Evolutionary conservation across 805 yeast species (phyloP).

Genomic region (Candida montana): DNA sequence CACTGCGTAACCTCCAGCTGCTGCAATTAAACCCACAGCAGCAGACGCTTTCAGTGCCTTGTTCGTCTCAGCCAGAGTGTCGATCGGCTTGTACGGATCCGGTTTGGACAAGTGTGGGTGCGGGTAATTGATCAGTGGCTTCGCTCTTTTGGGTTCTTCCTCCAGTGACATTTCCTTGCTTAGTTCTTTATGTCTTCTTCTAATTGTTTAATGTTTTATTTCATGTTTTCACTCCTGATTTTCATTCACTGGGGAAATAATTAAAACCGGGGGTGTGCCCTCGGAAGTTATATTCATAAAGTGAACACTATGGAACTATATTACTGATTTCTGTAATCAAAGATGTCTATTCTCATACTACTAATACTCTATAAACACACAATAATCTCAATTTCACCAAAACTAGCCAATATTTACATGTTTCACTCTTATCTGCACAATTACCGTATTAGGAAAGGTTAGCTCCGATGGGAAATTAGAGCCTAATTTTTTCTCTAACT

Average conservation of each 20-base stretch:
- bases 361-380: no score
- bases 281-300: no score
- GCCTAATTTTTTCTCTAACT: no score
- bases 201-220: no score
- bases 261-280: no score
- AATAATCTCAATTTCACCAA: no score
- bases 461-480: background rate
- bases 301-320: no score
- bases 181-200: background rate
- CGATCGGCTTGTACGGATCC: conserved; percentile 49
- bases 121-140: conserved; percentile 18
- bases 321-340: no score
- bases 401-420: no score
- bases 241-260: no score
- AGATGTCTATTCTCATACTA: no score
- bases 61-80: conserved; percentile 46
- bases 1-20: conserved; percentile 39
- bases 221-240: no score
- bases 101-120: conserved; percentile 25
- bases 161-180: conserved; percentile 3
- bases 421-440: conserved; percentile 10
- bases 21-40: conserved; percentile 45
- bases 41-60: conserved; percentile 40
- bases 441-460: conserved; percentile 6
- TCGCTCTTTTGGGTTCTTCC: background rate